phyloP scores from a whole-genome alignment of 1,284 basidiomycete genomes.

The Cystobasidium slooffiae region DNA sequence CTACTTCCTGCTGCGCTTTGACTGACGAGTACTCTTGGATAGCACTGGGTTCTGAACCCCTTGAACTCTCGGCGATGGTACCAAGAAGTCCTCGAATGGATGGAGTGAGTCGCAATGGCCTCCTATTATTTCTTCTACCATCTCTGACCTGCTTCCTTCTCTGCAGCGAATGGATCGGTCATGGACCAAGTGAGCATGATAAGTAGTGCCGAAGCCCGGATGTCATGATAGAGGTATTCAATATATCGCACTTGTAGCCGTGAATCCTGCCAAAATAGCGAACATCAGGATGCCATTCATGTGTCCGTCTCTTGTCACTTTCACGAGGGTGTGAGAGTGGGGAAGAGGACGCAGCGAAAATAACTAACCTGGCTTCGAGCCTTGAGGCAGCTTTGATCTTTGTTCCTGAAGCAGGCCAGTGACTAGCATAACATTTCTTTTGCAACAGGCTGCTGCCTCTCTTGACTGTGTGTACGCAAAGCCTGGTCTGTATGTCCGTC shows the following conservation, averaged over 20 bases:
- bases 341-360: too few relatives aligned
- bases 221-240: background rate
- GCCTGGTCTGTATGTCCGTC: too few relatives aligned
- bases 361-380: too few relatives aligned
- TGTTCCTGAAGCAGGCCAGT: too few relatives aligned
- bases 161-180: slow-evolving; percentile 40
- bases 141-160: background rate
- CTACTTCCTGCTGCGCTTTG: slow-evolving; percentile 67
- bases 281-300: too few relatives aligned
- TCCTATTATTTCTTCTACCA: background rate
- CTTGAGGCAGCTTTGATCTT: too few relatives aligned
- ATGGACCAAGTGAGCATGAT: slow-evolving; percentile 17
- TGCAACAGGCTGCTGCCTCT: too few relatives aligned
- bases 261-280: too few relatives aligned
- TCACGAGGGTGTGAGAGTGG: too few relatives aligned
- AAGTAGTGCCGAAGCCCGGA: background rate
- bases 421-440: too few relatives aligned
- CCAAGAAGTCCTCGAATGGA: slow-evolving; percentile 85
- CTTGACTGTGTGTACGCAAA: too few relatives aligned
- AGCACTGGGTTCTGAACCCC: slow-evolving; percentile 60
- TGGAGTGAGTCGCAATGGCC: slow-evolving; percentile 59
- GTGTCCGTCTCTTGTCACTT: too few relatives aligned
- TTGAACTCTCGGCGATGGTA: slow-evolving; percentile 72
- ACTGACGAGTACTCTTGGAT: background rate
- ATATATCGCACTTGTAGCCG: background rate